phyloP scores from a whole-genome alignment of 2,329 filamentous ascomycete species.

The Geosmithia putterillii region DNA sequence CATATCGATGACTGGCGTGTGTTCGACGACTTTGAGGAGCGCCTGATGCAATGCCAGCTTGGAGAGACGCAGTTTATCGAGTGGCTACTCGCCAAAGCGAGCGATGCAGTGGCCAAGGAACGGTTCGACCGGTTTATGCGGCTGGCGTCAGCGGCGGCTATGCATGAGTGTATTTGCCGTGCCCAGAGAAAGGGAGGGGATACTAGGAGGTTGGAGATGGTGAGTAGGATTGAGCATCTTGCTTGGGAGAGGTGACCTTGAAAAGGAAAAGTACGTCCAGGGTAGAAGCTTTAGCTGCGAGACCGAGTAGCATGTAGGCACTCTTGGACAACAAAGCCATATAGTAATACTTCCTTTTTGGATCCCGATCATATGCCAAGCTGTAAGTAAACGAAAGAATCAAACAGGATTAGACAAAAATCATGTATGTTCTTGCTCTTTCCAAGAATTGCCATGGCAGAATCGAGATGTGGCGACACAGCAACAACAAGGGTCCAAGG shows the following conservation, averaged over 20 bases:
- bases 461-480: too few species aligned
- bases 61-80: constrained; percentile 26
- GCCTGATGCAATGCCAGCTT: constrained; percentile 22
- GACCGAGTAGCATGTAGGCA: too few species aligned
- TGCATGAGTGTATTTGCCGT: constrained; percentile 9
- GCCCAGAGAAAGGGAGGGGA: constrained; percentile 1
- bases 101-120: constrained; percentile 14
- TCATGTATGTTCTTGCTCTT: too few species aligned
- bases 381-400: too few species aligned
- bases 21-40: constrained; percentile 33
- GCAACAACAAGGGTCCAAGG: too few species aligned
- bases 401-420: too few species aligned
- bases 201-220: not conserved
- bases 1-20: constrained; percentile 44
- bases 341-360: too few species aligned
- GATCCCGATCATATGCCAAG: too few species aligned
- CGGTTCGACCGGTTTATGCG: constrained; percentile 14
- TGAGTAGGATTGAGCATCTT: not conserved
- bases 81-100: constrained; percentile 23
- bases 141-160: constrained; percentile 5
- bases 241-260: constrained; percentile 2
- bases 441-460: too few species aligned
- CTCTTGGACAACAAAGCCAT: too few species aligned
- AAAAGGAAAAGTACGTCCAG: too few species aligned
- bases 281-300: too few species aligned